Percentiles rank a stretch among this genome's conserved stretches.
phyloP scores from a whole-genome alignment of 108 stramenopile genomes.

The Cylindrotheca closterium region DNA sequence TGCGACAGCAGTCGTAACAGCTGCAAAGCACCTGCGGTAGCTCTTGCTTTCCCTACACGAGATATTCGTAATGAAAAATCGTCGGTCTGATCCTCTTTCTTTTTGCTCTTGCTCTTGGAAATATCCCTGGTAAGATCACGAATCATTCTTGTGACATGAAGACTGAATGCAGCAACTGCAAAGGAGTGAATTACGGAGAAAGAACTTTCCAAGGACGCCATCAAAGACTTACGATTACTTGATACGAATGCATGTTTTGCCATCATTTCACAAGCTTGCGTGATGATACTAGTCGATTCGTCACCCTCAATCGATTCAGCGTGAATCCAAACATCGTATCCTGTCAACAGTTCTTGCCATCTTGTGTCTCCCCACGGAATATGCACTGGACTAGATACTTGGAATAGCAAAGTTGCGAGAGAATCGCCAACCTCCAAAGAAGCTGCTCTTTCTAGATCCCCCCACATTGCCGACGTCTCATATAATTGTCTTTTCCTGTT shows the following conservation, averaged over 20 bases:
- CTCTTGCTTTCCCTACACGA: slow-evolving; percentile 75
- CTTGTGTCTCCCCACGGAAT: slow-evolving; percentile 69
- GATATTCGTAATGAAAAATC: slow-evolving; percentile 56
- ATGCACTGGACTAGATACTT: slow-evolving; percentile 68
- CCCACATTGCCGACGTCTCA: slow-evolving; percentile 42
- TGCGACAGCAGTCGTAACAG: slow-evolving; percentile 58
- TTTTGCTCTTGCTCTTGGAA: slow-evolving; percentile 1
- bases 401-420: slow-evolving; percentile 49
- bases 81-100: slow-evolving; percentile 3
- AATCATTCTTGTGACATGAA: slow-evolving; percentile 73
- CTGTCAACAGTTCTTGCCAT: slow-evolving; percentile 73
- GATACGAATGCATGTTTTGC: slow-evolving; percentile 51
- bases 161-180: slow-evolving; percentile 56
- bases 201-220: neutral
- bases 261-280: slow-evolving; percentile 49
- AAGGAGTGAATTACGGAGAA: neutral
- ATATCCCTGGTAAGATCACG: slow-evolving; percentile 46
- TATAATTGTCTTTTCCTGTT: too few species aligned
- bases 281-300: slow-evolving; percentile 29
- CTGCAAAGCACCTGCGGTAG: slow-evolving; percentile 68
- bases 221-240: slow-evolving; percentile 38
- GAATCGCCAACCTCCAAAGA: slow-evolving; percentile 38
- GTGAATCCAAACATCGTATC: slow-evolving; percentile 80
- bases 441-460: slow-evolving; percentile 53
- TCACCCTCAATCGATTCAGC: slow-evolving; percentile 36